Base-by-base conservation (phyloP, 352 stramenopile genomes). In the Globisporangium spiculum region DNA sequence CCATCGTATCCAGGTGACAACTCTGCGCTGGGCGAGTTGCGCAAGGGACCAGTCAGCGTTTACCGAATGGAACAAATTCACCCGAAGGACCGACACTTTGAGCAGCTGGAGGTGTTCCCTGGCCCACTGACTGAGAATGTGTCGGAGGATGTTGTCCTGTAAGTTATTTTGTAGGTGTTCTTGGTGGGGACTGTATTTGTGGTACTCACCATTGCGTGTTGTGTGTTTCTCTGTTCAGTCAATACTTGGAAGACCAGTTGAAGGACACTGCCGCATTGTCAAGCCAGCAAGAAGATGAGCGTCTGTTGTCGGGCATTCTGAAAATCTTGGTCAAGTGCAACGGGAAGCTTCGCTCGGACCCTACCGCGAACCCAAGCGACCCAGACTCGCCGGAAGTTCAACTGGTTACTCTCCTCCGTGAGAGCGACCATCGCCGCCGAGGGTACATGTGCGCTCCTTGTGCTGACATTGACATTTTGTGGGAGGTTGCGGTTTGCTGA, bases 1-100 rank as follows among this genome's bases (percentile, higher is more conserved):
- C 71, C 77, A 57, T 83, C 78, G 53, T 76, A 88, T 41, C 80
- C 80, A 62, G 56, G 56, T 41, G 80, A 92, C 24, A 83, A 77
- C 54, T 70, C 60, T 34, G 74, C 74, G 16, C 80, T 90, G 26
- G 79, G 78, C 20, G 84, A 95, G 54, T 69, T 93, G 32, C 81
- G 89, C 22, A 96, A 95, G 65, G 89, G 89, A 44, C 89, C 89
- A 7, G 77, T 96, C 6, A 74, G 75, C n/a, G 66, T 96, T 14
- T 95, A 93, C 68, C 76, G 75, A 34, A 93, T 96, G 86, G 76
- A 90, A 10, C 83, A 94, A 54, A 66, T 96, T 20, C 83, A 96
- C 50, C 81, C 80, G n/a, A 81, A 79, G 20, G 78, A 93, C 60
- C 72, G 70, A n/a, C 79, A 87, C 14, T 86, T 90, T 48, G 75